Evolutionary conservation across 495 filamentous ascomycete species (phyloP), one percentile per base, ranked within the genome.

Genomic region (Lindgomyces ingoldianus): DNA sequence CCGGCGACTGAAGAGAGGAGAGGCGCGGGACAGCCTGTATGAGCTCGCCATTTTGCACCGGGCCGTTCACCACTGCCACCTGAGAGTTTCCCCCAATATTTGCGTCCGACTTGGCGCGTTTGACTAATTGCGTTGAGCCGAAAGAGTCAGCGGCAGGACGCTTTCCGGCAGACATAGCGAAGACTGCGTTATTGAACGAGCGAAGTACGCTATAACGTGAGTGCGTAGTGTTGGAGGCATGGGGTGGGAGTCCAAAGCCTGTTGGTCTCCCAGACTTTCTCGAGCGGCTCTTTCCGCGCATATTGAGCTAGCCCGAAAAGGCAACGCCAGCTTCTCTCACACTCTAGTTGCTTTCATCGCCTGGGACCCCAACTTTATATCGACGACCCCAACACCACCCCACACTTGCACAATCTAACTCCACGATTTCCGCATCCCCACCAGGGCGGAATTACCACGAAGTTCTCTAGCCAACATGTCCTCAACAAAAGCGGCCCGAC

Each of bases 21-120:
- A 93, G 93, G 66, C 93, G 83, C 39, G 88, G 86, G 65, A 96
- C 93, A 27, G 89, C 79, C 80, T 96, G 89, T 49, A 96, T 81
- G 21, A 98, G 82, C 25, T 91, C 87, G 56, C 87, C 88, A 85
- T 85, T 81, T 54, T 84, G 82, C 26, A 82, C 78, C n/a, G 81
- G 81, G 60, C 85, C 84, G 79, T 90, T 89, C 18, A 84, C 79
- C 19, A 86, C 79, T 60, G 81, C 85, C 71, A 81, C 82, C 71
- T 80, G 76, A 76, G 57, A 81, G 74, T 83, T 84, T 51, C 83
- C 83, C 39, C 86, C 85, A 49, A 92, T 79, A 71, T 93, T 80
- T 58, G 76, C 79, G 60, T 86, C 82, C 44, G 85, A 84, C 73
- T 84, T 94, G 74, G 93, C 93, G 73, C 93, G 82, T 77, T 97